Percentiles rank a stretch among this genome's conserved stretches.
phyloP scores from a whole-genome alignment of 1,284 basidiomycete species.

The Kalmanozyma brasiliensis region DNA sequence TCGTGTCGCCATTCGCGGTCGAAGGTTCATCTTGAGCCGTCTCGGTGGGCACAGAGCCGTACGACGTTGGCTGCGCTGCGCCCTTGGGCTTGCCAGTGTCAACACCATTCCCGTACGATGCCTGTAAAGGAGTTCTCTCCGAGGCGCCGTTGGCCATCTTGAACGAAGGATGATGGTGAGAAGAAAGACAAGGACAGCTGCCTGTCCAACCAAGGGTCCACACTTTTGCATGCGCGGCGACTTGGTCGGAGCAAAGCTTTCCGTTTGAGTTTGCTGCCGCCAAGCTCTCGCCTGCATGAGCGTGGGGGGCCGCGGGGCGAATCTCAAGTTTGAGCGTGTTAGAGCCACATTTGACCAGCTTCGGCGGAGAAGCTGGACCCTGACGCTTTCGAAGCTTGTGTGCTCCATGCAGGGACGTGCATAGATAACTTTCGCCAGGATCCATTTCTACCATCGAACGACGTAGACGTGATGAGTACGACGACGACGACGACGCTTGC shows the following conservation, averaged over 20 bases:
- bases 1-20: neutral
- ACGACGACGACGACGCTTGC: constrained; percentile 5
- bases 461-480: constrained; percentile 13
- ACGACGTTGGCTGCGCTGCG: neutral
- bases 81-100: constrained; percentile 2
- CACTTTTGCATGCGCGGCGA: neutral
- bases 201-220: constrained; percentile 15
- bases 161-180: too few species aligned
- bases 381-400: too few species aligned
- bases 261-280: constrained; percentile 4
- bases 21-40: constrained; percentile 11
- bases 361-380: too few species aligned
- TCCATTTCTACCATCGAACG: too few species aligned
- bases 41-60: constrained; percentile 11
- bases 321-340: too few species aligned
- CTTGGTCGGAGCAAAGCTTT: constrained; percentile 9
- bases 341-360: too few species aligned
- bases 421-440: too few species aligned
- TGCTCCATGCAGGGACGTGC: too few species aligned
- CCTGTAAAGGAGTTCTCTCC: constrained; percentile 25
- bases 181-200: neutral
- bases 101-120: neutral
- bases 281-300: neutral
- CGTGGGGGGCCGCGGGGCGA: too few species aligned
- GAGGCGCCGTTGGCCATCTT: constrained; percentile 25